A percentile compares a stretch with the other conserved stretches of the same genome.
These are phyloP conservation scores for Globisporangium acanthophoron DNA, from an alignment of 352 stramenopile species.

Conservation along the genomic window DNA sequence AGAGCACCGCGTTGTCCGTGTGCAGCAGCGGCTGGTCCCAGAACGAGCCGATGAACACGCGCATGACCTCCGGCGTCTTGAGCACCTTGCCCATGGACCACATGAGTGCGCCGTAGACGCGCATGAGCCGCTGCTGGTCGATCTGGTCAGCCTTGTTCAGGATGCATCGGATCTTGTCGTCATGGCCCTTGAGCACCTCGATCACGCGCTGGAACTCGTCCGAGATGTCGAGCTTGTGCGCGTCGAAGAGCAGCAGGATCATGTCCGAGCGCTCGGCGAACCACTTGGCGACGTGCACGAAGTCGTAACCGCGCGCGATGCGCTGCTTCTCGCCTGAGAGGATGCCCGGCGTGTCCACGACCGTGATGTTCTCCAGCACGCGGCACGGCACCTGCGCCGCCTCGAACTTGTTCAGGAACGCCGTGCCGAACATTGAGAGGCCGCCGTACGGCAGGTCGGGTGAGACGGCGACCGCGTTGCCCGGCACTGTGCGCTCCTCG, in stretches of 20 bases:
- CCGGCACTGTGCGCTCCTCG: constrained; percentile 95
- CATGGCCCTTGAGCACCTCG: constrained; percentile 93
- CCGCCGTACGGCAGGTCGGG: constrained; percentile 92
- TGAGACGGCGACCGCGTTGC: constrained; percentile 95
- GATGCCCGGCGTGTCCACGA: constrained; percentile 98
- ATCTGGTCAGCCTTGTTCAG: constrained; percentile 99
- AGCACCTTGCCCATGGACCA: constrained; percentile 98
- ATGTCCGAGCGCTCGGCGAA: constrained; percentile 96
- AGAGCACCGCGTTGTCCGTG: constrained; percentile 92
- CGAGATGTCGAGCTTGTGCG: constrained; percentile 99
- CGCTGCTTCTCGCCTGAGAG: constrained; percentile 98
- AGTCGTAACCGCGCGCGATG: constrained; percentile 96
- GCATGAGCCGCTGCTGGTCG: constrained; percentile 96
- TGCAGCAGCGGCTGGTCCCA: constrained; percentile 89
- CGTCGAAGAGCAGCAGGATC: constrained; percentile 99
- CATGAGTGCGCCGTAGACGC: constrained; percentile 95
- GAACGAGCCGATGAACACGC: constrained; percentile 98
- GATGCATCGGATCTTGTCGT: constrained; percentile 98
- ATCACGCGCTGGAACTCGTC: constrained; percentile 98
- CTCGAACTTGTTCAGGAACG: constrained; percentile 98
- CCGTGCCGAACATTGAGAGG: constrained; percentile 95
- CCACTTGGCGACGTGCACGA: constrained; percentile 87
- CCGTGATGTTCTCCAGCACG: constrained; percentile 93
- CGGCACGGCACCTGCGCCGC: constrained; percentile 91
- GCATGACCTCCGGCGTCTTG: constrained; percentile 96